Base-by-base conservation (phyloP, 2,329 filamentous ascomycete genomes). In the Fusarium denticulatum region DNA sequence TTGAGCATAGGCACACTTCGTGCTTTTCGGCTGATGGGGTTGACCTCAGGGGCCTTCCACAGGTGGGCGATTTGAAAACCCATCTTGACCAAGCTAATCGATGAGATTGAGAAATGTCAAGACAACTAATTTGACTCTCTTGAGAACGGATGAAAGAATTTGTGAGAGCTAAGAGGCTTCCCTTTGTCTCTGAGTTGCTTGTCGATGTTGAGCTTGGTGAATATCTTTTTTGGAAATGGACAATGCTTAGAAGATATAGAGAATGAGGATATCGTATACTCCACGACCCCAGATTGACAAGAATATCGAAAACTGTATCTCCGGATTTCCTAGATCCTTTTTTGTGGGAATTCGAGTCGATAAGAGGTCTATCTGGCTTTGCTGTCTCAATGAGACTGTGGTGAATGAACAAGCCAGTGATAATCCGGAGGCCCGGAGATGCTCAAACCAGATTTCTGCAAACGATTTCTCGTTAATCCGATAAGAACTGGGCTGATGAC, bases 11-110 rank as follows among this genome's bases (percentile, higher is more conserved):
- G 95, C 52, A 97, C 89, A 0, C 93, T 93, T 68, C 88, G 90
- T 60, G 95, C 95, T 81, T 97, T 97, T 66, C 88, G 88, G 84
- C 92, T 97, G 84, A 94, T 88, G 15, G 94, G 94, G 81, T 97
- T 97, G 83, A 97, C 84, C 80, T 93, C 89, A 45, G 94, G 94
- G 72, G 80, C 69, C 60, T 76, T 79, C 81, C 81, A 82, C 37
- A 82, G 64, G 47, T 76, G 59, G 55, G 77, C 45, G 42, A 81
- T 64, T 65, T 74, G 72, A 62, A 80, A 76, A 42, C 77, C 77
- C 80, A 81, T 81, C 30, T 61, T 75, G 60, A 61, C 59, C 46
- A 34, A 43, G 39, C 32, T 60, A n/a, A 43, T 59, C 16, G 47
- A 45, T 26, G 55, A 30, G 30, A 39, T 46, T 39, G 42, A 14